These are phyloP conservation scores for Anisodus acutangulus DNA, from an alignment of 257 asterid species.

Conservation along the genomic window DNA sequence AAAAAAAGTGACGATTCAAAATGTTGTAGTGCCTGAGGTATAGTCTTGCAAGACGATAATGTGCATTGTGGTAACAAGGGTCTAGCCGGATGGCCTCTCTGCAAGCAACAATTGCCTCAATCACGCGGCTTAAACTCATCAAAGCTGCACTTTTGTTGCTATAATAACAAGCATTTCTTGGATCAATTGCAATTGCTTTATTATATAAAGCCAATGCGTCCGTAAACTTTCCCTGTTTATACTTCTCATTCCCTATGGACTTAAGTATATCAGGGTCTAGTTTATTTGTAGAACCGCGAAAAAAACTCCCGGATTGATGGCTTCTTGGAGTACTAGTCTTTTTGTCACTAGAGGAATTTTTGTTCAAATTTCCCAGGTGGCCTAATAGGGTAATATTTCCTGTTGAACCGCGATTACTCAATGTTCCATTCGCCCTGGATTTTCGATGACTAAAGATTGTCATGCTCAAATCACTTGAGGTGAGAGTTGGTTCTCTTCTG, in stretches of 20 bases:
- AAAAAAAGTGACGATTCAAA: neutral
- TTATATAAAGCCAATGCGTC: slow-evolving; percentile 74
- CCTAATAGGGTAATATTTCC: slow-evolving; percentile 52
- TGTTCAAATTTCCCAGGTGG: slow-evolving; percentile 47
- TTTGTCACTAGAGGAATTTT: slow-evolving; percentile 31
- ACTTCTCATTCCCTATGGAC: slow-evolving; percentile 72
- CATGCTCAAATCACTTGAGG: slow-evolving; percentile 50
- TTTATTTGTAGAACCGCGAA: slow-evolving; percentile 46
- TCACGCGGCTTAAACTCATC: slow-evolving; percentile 65
- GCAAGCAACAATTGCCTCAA: slow-evolving; percentile 74
- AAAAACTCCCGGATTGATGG: slow-evolving; percentile 58
- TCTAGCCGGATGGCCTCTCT: slow-evolving; percentile 59
- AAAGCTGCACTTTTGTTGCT: slow-evolving; percentile 86
- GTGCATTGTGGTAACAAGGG: slow-evolving; percentile 65
- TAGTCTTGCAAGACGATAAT: slow-evolving; percentile 55
- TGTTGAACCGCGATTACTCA: slow-evolving; percentile 34
- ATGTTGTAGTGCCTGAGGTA: slow-evolving; percentile 45
- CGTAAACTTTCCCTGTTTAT: slow-evolving; percentile 67
- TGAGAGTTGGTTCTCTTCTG: slow-evolving; percentile 47
- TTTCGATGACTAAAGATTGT: slow-evolving; percentile 37
- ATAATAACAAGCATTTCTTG: slow-evolving; percentile 73
- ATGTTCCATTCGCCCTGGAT: slow-evolving; percentile 25
- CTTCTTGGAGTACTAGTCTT: slow-evolving; percentile 37
- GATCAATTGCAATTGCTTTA: slow-evolving; percentile 71
- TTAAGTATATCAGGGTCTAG: slow-evolving; percentile 79